phyloP scores from a whole-genome alignment of 2,329 filamentous ascomycete species.

The Endocalyx cinctus region DNA sequence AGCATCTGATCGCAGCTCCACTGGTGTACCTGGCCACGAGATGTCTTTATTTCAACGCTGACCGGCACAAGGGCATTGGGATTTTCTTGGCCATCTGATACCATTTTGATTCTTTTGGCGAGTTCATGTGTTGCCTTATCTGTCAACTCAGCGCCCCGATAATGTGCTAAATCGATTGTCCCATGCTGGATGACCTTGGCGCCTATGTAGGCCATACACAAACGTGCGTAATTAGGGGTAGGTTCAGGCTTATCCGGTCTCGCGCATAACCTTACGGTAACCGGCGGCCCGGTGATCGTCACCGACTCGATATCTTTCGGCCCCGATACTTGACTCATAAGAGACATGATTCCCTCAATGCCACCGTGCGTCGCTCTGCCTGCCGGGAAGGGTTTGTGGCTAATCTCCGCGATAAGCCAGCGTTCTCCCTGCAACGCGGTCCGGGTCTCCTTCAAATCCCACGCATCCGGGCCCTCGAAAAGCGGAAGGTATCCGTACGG shows the following conservation, averaged over 20 bases:
- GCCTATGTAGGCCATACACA: slow-evolving; percentile 7
- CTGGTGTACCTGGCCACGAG: background rate
- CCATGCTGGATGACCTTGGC: slow-evolving; percentile 6
- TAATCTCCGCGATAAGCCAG: slow-evolving; percentile 7
- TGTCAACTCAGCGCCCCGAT: slow-evolving; percentile 4
- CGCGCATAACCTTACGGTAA: slow-evolving; percentile 3
- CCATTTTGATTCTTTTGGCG: slow-evolving; percentile 4
- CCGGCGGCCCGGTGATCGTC: slow-evolving; percentile 4
- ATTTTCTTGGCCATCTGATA: background rate
- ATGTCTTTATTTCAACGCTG: slow-evolving; percentile 4
- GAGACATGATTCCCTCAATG: slow-evolving; percentile 5
- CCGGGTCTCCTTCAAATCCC: slow-evolving; percentile 4
- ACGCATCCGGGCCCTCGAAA: slow-evolving; percentile 3
- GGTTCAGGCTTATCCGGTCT: slow-evolving; percentile 3
- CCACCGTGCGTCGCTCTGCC: slow-evolving; percentile 7
- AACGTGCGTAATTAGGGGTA: slow-evolving; percentile 6
- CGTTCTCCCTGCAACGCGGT: slow-evolving; percentile 2
- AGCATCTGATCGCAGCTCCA: slow-evolving; percentile 9
- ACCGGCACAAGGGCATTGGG: slow-evolving; percentile 3
- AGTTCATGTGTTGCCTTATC: slow-evolving; percentile 3
- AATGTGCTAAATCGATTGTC: slow-evolving; percentile 6
- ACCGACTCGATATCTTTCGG: background rate
- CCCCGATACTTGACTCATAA: slow-evolving; percentile 1
- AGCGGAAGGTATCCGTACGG: too few relatives aligned
- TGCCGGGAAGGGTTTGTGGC: slow-evolving; percentile 7